phyloP scores from a whole-genome alignment of 2,329 filamentous ascomycete species.

The Neonectria neomacrospora region DNA sequence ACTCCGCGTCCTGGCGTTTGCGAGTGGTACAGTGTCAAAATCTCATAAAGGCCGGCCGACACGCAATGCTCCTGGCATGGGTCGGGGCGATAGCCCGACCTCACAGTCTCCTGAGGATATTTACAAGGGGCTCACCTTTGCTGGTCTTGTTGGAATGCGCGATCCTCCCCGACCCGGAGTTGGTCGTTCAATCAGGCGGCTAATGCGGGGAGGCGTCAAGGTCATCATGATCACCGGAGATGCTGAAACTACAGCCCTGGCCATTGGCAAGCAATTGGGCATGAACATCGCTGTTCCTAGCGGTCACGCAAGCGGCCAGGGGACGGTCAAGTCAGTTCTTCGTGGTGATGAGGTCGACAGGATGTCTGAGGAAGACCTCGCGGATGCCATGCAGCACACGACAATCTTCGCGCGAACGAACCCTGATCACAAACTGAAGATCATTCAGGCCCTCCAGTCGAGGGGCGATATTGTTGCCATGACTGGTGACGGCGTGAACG shows the following conservation, averaged over 20 bases:
- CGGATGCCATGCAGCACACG: slow-evolving; percentile 85
- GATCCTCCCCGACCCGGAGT: slow-evolving; percentile 94
- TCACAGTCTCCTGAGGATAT: slow-evolving; percentile 71
- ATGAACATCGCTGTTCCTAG: slow-evolving; percentile 78
- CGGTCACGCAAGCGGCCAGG: slow-evolving; percentile 64
- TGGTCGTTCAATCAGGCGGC: slow-evolving; percentile 83
- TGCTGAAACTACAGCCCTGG: slow-evolving; percentile 91
- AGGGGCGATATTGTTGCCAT: slow-evolving; percentile 97
- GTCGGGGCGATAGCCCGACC: slow-evolving; percentile 52
- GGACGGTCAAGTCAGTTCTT: slow-evolving; percentile 77
- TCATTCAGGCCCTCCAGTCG: slow-evolving; percentile 88
- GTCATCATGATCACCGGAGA: slow-evolving; percentile 99
- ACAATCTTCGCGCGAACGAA: slow-evolving; percentile 97
- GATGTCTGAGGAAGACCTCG: slow-evolving; percentile 87
- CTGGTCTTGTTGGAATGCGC: slow-evolving; percentile 95
- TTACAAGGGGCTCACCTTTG: slow-evolving; percentile 87
- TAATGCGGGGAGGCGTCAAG: slow-evolving; percentile 94
- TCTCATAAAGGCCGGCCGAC: slow-evolving; percentile 56
- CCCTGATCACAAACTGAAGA: slow-evolving; percentile 98
- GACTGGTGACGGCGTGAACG: slow-evolving; percentile 98
- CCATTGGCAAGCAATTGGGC: slow-evolving; percentile 93
- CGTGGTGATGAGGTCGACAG: slow-evolving; percentile 91
- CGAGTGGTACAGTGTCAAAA: slow-evolving; percentile 77
- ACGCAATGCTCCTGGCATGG: slow-evolving; percentile 63
- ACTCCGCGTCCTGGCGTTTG: slow-evolving; percentile 90